Evolutionary conservation across 2,329 filamentous ascomycete genomes (phyloP).

Genomic region (Clarireedia hainanense): DNA sequence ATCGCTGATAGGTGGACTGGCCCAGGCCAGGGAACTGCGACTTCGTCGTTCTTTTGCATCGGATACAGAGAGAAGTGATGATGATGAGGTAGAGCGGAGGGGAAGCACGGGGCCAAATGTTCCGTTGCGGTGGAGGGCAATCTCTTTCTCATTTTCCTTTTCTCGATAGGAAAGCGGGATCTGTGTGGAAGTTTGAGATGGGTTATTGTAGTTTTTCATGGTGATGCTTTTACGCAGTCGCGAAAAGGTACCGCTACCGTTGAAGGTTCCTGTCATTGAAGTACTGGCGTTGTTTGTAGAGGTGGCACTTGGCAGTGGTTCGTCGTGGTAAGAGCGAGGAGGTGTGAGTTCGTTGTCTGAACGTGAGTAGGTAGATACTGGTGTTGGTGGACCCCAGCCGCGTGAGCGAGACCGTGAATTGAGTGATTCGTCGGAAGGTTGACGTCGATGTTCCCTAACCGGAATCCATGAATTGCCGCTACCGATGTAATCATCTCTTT

Average conservation of each 20-base stretch:
- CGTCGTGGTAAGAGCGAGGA: constrained; percentile 5
- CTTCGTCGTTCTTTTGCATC: not conserved
- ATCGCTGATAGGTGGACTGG: not conserved
- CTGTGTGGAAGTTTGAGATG: not conserved
- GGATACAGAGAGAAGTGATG: not conserved
- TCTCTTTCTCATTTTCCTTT: not conserved
- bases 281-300: not conserved
- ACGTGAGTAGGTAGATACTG: constrained; percentile 11
- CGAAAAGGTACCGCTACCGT: not conserved
- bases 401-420: constrained; percentile 7
- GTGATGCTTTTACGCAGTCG: not conserved
- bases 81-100: not conserved
- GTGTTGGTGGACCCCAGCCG: constrained; percentile 11
- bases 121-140: not conserved
- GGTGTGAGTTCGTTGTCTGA: constrained; percentile 12
- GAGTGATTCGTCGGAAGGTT: constrained; percentile 7
- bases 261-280: not conserved
- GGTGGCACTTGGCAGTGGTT: not conserved
- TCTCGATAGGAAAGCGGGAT: not conserved
- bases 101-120: not conserved
- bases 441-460: constrained; percentile 3
- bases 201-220: not conserved
- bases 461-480: not conserved
- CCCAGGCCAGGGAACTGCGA: not conserved
- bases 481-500: constrained; percentile 1